Evolutionary conservation across 495 filamentous ascomycete genomes (phyloP).

Genomic region (Podospora tetraspora): DNA sequence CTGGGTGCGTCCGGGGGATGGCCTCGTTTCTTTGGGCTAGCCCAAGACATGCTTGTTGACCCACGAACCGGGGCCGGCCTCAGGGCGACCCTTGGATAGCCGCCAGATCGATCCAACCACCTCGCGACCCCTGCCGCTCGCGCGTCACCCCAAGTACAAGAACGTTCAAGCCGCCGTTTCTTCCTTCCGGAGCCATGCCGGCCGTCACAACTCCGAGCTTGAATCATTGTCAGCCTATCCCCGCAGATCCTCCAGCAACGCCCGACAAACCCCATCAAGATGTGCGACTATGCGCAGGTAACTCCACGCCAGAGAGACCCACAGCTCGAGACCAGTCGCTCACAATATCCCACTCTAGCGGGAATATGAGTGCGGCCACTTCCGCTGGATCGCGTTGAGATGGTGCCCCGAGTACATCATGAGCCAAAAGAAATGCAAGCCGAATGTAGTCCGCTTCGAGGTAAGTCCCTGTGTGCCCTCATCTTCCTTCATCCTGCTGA

Average conservation of each 20-base stretch:
- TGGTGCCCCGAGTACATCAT: slow-evolving; percentile 26
- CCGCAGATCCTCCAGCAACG: background rate
- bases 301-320: background rate
- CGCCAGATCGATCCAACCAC: background rate
- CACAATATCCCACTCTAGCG: slow-evolving; percentile 15
- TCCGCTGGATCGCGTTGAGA: slow-evolving; percentile 24
- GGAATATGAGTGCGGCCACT: slow-evolving; percentile 25
- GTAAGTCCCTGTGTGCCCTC: slow-evolving; percentile 3
- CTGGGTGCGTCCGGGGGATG: too few species aligned
- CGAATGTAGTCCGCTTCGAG: slow-evolving; percentile 25
- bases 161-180: background rate
- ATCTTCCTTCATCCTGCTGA: background rate
- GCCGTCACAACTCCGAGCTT: background rate
- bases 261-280: slow-evolving; percentile 6
- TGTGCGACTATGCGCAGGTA: slow-evolving; percentile 20
- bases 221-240: background rate
- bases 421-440: slow-evolving; percentile 22
- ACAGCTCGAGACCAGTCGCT: background rate
- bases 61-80: background rate
- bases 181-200: background rate
- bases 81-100: background rate
- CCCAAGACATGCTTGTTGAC: background rate
- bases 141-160: background rate
- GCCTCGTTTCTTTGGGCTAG: background rate
- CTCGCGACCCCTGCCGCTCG: background rate